These are phyloP conservation scores for Yarrowia deformans DNA, from an alignment of 805 yeast species.

Conservation along the genomic window DNA sequence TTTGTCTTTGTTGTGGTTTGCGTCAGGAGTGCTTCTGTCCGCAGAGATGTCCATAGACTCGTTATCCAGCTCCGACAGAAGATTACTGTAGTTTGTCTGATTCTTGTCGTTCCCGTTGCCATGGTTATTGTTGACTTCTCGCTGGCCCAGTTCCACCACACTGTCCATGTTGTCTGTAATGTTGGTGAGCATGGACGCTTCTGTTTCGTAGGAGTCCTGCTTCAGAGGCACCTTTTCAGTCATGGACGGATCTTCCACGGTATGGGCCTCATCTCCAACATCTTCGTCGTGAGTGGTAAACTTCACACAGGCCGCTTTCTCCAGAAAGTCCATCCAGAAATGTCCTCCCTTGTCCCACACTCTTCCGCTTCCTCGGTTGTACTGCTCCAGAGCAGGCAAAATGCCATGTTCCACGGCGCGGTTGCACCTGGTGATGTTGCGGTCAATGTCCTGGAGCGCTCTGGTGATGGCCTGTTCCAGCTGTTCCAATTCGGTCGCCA, in stretches of 20 bases:
- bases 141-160: background rate
- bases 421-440: constrained; percentile 72
- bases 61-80: constrained; percentile 14
- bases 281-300: constrained; percentile 60
- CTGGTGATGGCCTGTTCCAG: constrained; percentile 82
- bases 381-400: constrained; percentile 70
- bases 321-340: constrained; percentile 82
- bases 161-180: background rate
- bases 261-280: constrained; percentile 40
- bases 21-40: constrained; percentile 2
- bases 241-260: constrained; percentile 37
- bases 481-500: constrained; percentile 61
- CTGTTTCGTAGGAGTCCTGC: constrained; percentile 41
- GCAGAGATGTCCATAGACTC: background rate
- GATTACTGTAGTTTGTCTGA: background rate
- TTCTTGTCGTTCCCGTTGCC: background rate
- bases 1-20: background rate
- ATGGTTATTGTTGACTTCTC: background rate
- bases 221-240: constrained; percentile 39
- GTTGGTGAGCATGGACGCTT: background rate
- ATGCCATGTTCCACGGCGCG: constrained; percentile 70
- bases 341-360: constrained; percentile 67
- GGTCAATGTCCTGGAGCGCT: constrained; percentile 78
- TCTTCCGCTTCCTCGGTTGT: constrained; percentile 62
- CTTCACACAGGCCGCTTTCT: constrained; percentile 73